Conservation (phyloP, 2,329 filamentous ascomycete genomes). For the Xylariales sp. region DNA sequence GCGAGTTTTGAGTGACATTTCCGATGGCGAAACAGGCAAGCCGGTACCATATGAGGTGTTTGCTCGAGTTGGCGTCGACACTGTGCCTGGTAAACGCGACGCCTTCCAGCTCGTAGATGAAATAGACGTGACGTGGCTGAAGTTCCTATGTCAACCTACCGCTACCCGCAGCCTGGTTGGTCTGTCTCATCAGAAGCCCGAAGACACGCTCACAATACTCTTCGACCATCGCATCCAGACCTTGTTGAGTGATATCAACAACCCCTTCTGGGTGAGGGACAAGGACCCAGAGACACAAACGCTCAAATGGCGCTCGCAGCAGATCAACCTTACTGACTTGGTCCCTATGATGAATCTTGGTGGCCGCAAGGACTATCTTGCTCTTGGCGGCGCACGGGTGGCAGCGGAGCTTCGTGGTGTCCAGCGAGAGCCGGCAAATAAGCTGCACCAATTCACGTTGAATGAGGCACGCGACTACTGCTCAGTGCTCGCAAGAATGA, state of each 20-base stretch:
- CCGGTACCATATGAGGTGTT: constrained; percentile 5
- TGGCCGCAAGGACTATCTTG: constrained; percentile 1
- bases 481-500: constrained; percentile 13
- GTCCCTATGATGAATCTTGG: constrained; percentile 10
- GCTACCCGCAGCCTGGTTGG: constrained; percentile 11
- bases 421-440: constrained; percentile 19
- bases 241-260: constrained; percentile 15
- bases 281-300: neutral
- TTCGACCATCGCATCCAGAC: constrained; percentile 25
- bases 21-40: constrained; percentile 3
- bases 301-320: constrained; percentile 2
- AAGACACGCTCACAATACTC: constrained; percentile 21
- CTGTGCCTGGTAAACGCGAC: neutral
- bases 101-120: constrained; percentile 14
- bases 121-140: constrained; percentile 29
- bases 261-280: constrained; percentile 8
- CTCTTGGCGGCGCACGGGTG: neutral
- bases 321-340: constrained; percentile 12
- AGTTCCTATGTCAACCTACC: constrained; percentile 21
- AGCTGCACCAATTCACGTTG: constrained; percentile 23
- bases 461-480: constrained; percentile 18
- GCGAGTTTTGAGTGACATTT: constrained; percentile 15
- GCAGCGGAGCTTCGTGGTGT: constrained; percentile 3
- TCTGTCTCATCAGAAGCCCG: constrained; percentile 11
- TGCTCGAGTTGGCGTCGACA: neutral